Conservation (phyloP, 768 basidiomycete genomes). For the Serendipita sp. region DNA sequence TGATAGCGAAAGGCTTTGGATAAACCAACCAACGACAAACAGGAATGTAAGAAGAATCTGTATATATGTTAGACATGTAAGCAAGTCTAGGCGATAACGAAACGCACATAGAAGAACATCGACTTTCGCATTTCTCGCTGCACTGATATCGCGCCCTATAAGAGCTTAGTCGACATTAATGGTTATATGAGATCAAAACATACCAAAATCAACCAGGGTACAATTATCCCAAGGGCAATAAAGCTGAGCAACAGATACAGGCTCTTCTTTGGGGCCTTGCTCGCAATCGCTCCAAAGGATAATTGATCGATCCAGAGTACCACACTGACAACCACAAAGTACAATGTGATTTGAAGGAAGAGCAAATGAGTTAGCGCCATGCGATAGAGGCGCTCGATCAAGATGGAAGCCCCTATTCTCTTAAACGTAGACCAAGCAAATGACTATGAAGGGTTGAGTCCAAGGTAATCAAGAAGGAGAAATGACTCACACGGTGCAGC, state of each 20-base stretch:
- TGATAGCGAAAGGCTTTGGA: constrained; percentile 46
- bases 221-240: constrained; percentile 43
- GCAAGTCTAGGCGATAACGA: not conserved
- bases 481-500: constrained; percentile 42
- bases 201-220: constrained; percentile 46
- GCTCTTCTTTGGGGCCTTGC: constrained; percentile 27
- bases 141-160: constrained; percentile 52
- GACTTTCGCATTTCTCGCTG: constrained; percentile 33
- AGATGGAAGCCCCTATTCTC: constrained; percentile 58
- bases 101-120: not conserved
- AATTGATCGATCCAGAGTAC: constrained; percentile 68
- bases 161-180: not conserved
- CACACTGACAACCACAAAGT: constrained; percentile 57
- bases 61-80: constrained; percentile 24
- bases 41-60: constrained; percentile 48
- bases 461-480: not conserved
- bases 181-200: not conserved
- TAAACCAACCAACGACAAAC: constrained; percentile 55
- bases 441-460: constrained; percentile 24
- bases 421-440: constrained; percentile 86
- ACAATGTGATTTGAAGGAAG: constrained; percentile 56
- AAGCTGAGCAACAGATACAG: constrained; percentile 42
- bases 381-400: constrained; percentile 54
- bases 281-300: constrained; percentile 47
- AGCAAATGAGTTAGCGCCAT: constrained; percentile 54